A percentile compares a stretch with the other conserved stretches of the same genome.
These are phyloP conservation scores for Amanita fuliginea DNA, from an alignment of 768 basidiomycete genomes.

Conservation along the genomic window DNA sequence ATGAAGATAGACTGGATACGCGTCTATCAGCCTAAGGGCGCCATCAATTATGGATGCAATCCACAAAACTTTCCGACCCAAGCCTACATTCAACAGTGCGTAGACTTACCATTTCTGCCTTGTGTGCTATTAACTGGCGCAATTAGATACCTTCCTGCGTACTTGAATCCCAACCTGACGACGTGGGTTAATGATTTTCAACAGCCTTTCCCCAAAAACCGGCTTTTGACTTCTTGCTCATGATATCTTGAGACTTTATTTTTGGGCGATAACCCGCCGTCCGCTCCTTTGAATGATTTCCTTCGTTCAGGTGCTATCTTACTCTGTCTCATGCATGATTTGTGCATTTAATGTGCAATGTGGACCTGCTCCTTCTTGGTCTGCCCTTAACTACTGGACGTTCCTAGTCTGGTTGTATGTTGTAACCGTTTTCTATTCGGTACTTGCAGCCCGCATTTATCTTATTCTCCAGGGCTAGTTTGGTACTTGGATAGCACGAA, in stretches of 20 bases:
- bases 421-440: background rate
- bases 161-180: slow-evolving; percentile 72
- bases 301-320: background rate
- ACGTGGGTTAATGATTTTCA: slow-evolving; percentile 58
- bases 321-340: background rate
- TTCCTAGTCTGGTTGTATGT: slow-evolving; percentile 2
- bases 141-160: slow-evolving; percentile 52
- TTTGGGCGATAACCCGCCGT: background rate
- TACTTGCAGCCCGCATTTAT: background rate
- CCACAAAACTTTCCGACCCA: slow-evolving; percentile 71
- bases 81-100: slow-evolving; percentile 67
- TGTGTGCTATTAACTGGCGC: background rate
- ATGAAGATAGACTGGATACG: slow-evolving; percentile 85
- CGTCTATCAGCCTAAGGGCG: slow-evolving; percentile 70
- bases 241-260: background rate
- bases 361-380: background rate
- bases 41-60: slow-evolving; percentile 77
- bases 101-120: slow-evolving; percentile 3
- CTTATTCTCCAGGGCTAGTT: background rate
- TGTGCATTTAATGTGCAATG: slow-evolving; percentile 4
- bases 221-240: slow-evolving; percentile 48
- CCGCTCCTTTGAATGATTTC: slow-evolving; percentile 1
- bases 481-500: slow-evolving; percentile 1
- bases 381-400: background rate
- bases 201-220: slow-evolving; percentile 63